Evolutionary conservation across 352 stramenopile genomes (phyloP).

Genomic region (Phytophthora tubulina): DNA sequence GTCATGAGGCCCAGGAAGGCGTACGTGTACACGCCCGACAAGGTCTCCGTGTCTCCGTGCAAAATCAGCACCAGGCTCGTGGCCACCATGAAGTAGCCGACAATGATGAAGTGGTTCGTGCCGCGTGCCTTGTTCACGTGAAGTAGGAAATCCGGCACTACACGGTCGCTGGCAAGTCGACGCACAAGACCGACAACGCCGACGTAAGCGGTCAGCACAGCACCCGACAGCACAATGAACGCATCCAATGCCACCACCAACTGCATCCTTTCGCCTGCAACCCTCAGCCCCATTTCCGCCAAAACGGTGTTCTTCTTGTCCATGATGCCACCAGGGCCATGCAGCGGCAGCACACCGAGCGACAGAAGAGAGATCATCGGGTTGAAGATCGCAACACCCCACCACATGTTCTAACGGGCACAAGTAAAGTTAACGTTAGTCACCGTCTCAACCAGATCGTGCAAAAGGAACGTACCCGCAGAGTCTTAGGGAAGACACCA

Average conservation of each 20-base stretch:
- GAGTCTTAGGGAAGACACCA: slow-evolving; percentile 95
- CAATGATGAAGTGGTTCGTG: slow-evolving; percentile 94
- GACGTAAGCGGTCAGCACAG: slow-evolving; percentile 94
- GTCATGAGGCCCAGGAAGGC: slow-evolving; percentile 96
- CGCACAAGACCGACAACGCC: slow-evolving; percentile 93
- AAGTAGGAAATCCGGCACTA: slow-evolving; percentile 86
- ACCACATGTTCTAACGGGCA: slow-evolving; percentile 92
- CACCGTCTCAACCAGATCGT: not conserved
- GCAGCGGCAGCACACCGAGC: slow-evolving; percentile 90
- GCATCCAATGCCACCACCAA: slow-evolving; percentile 90
- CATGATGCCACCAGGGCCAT: slow-evolving; percentile 76
- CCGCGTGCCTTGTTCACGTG: slow-evolving; percentile 81
- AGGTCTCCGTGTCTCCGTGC: slow-evolving; percentile 91
- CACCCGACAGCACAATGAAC: slow-evolving; percentile 95
- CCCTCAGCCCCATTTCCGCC: slow-evolving; percentile 90
- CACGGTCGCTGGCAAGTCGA: slow-evolving; percentile 92
- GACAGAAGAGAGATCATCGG: slow-evolving; percentile 93
- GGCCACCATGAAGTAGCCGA: slow-evolving; percentile 91
- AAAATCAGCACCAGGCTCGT: slow-evolving; percentile 92
- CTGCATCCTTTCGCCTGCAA: slow-evolving; percentile 80
- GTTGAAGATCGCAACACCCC: slow-evolving; percentile 95
- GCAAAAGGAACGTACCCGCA: slow-evolving; percentile 59
- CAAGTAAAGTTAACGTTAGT: slow-evolving; percentile 10
- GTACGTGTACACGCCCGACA: slow-evolving; percentile 96
- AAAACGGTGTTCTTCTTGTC: slow-evolving; percentile 92